Conservation (phyloP, 1,284 basidiomycete species). For the Ustilago curta region DNA sequence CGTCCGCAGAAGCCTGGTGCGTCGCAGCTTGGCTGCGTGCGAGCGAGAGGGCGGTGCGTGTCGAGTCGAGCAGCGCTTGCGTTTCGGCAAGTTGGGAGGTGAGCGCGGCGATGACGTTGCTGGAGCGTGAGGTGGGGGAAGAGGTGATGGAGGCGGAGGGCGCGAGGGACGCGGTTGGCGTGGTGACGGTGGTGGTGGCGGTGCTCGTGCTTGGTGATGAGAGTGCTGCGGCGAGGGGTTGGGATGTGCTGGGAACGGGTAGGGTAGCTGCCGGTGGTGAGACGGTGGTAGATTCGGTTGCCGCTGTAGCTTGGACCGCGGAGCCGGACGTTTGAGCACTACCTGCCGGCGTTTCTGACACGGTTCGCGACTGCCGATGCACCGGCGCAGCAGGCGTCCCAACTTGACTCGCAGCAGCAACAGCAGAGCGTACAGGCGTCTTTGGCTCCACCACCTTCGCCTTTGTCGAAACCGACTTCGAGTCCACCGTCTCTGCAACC, state of each 20-base stretch:
- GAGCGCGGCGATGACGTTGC: conserved; percentile 53
- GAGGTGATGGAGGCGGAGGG: conserved; percentile 9
- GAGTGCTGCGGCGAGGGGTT: conserved; percentile 17
- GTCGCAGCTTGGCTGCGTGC: conserved; percentile 80
- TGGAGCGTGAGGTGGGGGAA: background rate
- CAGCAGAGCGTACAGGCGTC: conserved; percentile 1
- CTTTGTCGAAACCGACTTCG: background rate
- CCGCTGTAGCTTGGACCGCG: background rate
- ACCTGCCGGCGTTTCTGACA: background rate
- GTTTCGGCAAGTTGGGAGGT: conserved; percentile 48
- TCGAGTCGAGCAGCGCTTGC: conserved; percentile 77
- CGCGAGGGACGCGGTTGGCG: background rate
- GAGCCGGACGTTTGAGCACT: background rate
- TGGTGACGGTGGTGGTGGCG: background rate
- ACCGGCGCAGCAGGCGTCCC: background rate
- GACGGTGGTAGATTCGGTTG: background rate
- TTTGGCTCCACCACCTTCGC: conserved; percentile 1
- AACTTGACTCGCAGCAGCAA: background rate
- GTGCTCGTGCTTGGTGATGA: too few relatives aligned
- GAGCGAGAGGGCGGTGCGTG: conserved; percentile 79
- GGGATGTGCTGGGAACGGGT: conserved; percentile 2
- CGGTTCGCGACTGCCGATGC: background rate
- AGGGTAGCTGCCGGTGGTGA: background rate
- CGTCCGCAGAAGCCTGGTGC: conserved; percentile 83
- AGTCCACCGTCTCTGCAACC: background rate